Evolutionary conservation across 306 rosid species (phyloP), one percentile per base, ranked within the genome.

Genomic region (Ormosia semicastrata): DNA sequence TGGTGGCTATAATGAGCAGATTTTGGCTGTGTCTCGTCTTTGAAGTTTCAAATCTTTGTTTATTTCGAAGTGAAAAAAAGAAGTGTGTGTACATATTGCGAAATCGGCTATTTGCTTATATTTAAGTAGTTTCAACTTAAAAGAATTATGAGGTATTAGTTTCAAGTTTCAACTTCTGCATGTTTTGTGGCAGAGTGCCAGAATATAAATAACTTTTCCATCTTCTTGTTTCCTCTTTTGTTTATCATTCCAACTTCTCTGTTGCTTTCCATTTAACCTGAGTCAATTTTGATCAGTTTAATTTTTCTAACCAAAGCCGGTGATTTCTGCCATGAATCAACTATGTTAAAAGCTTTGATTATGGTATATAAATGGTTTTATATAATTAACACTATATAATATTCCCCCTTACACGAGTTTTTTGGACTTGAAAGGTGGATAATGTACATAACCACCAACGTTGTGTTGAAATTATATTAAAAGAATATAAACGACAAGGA

Each of bases 1-100:
- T 37, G 77, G 29, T 4, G 40, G 33, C 7, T 66, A 58, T 56
- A 18, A 52, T 9, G 53, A 78, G 39, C 91, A 87, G 43, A 15
- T 82, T 68, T 57, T 90, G 75, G 87, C 91, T 34, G 1, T 86
- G 53, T 92, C 97, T 33, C 95, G 95, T 59, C 95, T 92, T 49
- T 92, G 84, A 89, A 12, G 14, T 49, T 47, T 7, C 2, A 0
- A 49, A 56, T 64, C 50, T 53, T 32, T 36, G 3, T 66, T 71
- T 39, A 60, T 30, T 33, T 50, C 9, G 6, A 14, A 33, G 56
- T 6, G n/a, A 32, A 50, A 41, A 64, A 40, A 1, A 11, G 12
- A 0, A 15, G 18, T 34, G 15, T 77, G 18, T 60, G 86, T 78
- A 85, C 73, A 83, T 75, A 74, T 34, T 15, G 59, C 3, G 73